Percentiles rank a stretch among this genome's conserved stretches.
Evolutionary conservation across 352 stramenopile genomes (phyloP).

Genomic region (Globisporangium megalacanthum): DNA sequence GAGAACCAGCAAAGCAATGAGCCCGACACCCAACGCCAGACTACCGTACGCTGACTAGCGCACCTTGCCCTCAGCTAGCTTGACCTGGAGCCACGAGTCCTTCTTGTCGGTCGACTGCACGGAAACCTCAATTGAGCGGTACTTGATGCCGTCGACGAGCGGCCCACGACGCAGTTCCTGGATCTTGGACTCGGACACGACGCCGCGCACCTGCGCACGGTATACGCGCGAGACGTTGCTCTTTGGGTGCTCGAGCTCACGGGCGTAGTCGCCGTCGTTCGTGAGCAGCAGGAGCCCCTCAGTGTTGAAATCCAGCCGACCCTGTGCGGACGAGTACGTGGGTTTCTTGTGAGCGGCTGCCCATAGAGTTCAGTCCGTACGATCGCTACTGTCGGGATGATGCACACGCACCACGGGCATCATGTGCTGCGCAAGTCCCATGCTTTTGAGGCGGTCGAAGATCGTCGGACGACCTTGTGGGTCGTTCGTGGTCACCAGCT

Average conservation of each 20-base stretch:
- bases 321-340: slow-evolving; percentile 19
- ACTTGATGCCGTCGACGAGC: slow-evolving; percentile 82
- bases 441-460: slow-evolving; percentile 78
- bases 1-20: background rate
- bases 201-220: slow-evolving; percentile 77
- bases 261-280: slow-evolving; percentile 88
- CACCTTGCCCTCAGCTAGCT: slow-evolving; percentile 85
- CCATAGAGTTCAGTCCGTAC: no score
- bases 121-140: slow-evolving; percentile 62
- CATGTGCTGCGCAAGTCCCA: slow-evolving; percentile 80
- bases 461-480: slow-evolving; percentile 80
- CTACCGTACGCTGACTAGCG: background rate
- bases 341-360: background rate
- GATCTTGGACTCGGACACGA: slow-evolving; percentile 77
- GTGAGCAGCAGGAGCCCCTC: slow-evolving; percentile 91
- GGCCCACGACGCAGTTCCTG: slow-evolving; percentile 67
- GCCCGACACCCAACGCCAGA: background rate
- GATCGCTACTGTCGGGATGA: background rate
- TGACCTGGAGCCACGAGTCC: slow-evolving; percentile 87
- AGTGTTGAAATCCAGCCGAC: slow-evolving; percentile 90
- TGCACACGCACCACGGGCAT: slow-evolving; percentile 71
- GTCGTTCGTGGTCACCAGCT: slow-evolving; percentile 77
- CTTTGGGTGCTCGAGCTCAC: slow-evolving; percentile 85
- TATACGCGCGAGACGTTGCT: slow-evolving; percentile 74
- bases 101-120: slow-evolving; percentile 82